phyloP scores from a whole-genome alignment of 2,329 filamentous ascomycete species.

The Botrytis deweyae region DNA sequence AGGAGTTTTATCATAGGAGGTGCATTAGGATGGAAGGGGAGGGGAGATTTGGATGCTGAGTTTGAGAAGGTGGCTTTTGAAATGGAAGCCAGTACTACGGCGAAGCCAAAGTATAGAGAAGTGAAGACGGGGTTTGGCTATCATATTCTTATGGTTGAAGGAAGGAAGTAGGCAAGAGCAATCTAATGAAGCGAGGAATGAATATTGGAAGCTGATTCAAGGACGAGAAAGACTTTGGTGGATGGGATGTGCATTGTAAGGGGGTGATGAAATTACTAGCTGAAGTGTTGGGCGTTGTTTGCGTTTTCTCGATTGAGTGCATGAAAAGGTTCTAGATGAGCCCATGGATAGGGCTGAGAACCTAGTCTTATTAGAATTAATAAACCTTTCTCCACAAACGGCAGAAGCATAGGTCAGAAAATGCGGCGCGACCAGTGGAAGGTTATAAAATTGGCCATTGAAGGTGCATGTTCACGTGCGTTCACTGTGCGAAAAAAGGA shows the following conservation, averaged over 20 bases:
- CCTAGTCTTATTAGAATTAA: background rate
- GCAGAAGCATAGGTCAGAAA: background rate
- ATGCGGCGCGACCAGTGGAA: background rate
- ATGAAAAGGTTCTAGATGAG: background rate
- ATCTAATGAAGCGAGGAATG: background rate
- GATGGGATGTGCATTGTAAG: background rate
- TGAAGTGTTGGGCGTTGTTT: background rate
- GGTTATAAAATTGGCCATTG: background rate
- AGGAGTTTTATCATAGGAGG: constrained; percentile 53
- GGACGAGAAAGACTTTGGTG: background rate
- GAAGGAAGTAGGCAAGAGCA: constrained; percentile 34
- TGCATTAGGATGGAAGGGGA: constrained; percentile 69
- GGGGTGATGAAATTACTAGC: background rate
- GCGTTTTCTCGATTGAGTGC: background rate
- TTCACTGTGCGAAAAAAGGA: constrained; percentile 12
- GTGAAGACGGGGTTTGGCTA: constrained; percentile 75
- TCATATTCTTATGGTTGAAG: constrained; percentile 73
- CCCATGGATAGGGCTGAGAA: constrained; percentile 8
- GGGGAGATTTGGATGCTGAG: constrained; percentile 63
- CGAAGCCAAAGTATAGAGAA: constrained; percentile 64
- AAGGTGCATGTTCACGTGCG: constrained; percentile 4
- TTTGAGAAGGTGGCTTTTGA: constrained; percentile 74
- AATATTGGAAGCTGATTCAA: background rate
- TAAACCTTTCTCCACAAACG: background rate
- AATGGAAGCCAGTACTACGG: constrained; percentile 64